Evolutionary conservation across 129 eudicot genomes (phyloP).

Genomic region (Silybum marianum): DNA sequence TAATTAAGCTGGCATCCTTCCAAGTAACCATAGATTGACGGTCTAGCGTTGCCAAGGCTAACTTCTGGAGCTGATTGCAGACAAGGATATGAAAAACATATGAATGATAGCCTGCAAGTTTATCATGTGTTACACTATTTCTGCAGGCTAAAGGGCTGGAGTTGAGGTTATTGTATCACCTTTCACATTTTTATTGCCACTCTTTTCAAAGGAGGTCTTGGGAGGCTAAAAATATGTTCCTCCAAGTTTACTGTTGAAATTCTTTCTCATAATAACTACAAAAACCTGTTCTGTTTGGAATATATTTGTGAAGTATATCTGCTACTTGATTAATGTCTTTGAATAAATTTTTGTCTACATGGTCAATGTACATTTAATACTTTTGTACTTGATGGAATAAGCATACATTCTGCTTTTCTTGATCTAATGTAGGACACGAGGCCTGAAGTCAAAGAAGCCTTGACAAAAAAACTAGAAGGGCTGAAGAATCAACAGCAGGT

Average conservation of each 20-base stretch:
- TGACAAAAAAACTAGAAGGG: conserved; percentile 75
- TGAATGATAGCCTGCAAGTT: neutral
- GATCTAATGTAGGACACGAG: conserved; percentile 66
- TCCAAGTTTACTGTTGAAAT: neutral
- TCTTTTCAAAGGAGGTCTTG: neutral
- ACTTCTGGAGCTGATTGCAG: neutral
- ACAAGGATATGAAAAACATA: neutral
- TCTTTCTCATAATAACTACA: neutral
- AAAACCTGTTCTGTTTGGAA: neutral
- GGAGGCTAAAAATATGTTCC: neutral
- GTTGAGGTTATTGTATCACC: neutral
- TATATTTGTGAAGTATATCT: neutral
- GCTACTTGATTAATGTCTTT: neutral
- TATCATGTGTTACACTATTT: neutral
- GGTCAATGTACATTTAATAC: conserved; percentile 8
- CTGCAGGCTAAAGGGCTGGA: neutral
- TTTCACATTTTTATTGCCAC: neutral
- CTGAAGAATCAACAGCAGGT: conserved; percentile 77
- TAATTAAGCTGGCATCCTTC: neutral
- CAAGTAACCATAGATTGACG: neutral
- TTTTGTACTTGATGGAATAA: conserved; percentile 20
- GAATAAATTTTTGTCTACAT: neutral
- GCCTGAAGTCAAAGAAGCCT: conserved; percentile 68
- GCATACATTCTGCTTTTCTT: neutral
- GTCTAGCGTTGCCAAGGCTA: neutral